Conservation (phyloP, 495 filamentous ascomycete species). For the Neurospora tetraspora region DNA sequence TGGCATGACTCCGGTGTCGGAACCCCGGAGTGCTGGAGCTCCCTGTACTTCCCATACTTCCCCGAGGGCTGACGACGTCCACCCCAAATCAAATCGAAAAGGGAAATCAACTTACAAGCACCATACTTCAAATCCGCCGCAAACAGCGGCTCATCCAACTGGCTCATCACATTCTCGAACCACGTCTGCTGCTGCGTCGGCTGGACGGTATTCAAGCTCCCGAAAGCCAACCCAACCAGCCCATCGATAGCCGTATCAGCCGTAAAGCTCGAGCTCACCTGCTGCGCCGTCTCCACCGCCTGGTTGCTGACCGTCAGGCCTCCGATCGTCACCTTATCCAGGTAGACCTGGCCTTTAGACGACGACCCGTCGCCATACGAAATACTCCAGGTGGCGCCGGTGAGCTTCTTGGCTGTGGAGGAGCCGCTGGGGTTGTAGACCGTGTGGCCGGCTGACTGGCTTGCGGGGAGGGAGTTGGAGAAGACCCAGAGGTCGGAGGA, state of each 20-base stretch:
- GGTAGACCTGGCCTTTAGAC: slow-evolving; percentile 58
- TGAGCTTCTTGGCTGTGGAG: slow-evolving; percentile 36
- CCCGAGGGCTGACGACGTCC: too few relatives aligned
- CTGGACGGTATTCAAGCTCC: slow-evolving; percentile 57
- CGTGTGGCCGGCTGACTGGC: slow-evolving; percentile 38
- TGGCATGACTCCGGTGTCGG: not conserved
- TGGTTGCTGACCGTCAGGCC: slow-evolving; percentile 50
- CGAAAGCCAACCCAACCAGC: slow-evolving; percentile 66
- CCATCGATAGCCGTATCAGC: slow-evolving; percentile 54
- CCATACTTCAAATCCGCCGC: slow-evolving; percentile 57
- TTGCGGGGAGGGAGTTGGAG: slow-evolving; percentile 15
- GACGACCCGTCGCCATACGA: slow-evolving; percentile 60
- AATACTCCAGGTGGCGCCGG: slow-evolving; percentile 54
- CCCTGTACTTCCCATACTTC: too few relatives aligned
- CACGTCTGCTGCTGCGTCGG: slow-evolving; percentile 55
- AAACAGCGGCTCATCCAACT: slow-evolving; percentile 53
- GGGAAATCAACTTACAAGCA: slow-evolving; percentile 16
- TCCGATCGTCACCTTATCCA: slow-evolving; percentile 60
- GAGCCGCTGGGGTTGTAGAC: slow-evolving; percentile 46
- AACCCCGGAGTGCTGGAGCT: too few relatives aligned
- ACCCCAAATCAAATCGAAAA: too few relatives aligned
- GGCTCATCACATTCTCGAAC: slow-evolving; percentile 56
- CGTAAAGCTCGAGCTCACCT: slow-evolving; percentile 54
- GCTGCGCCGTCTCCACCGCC: slow-evolving; percentile 58
- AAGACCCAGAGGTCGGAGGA: slow-evolving; percentile 62